Evolutionary conservation across 2,329 filamentous ascomycete species (phyloP).

Genomic region (Colletotrichum costaricense): DNA sequence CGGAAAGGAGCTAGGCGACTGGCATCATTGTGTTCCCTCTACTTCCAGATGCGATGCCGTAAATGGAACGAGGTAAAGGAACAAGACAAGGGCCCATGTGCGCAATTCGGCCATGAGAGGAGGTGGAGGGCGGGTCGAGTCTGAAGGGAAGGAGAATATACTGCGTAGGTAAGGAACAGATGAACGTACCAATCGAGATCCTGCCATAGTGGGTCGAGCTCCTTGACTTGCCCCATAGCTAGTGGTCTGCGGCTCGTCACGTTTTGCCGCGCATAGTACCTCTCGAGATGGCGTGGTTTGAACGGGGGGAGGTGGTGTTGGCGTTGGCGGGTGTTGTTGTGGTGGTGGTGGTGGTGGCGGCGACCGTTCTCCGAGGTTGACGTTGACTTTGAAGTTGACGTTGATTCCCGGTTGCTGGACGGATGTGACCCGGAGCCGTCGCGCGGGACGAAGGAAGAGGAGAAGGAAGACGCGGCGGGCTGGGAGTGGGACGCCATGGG

Average conservation of each 20-base stretch:
- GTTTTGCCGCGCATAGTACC: constrained; percentile 40
- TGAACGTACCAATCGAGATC: constrained; percentile 77
- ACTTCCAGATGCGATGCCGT: neutral
- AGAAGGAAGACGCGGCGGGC: constrained; percentile 13
- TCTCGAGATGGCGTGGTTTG: constrained; percentile 37
- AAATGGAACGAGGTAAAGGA: neutral
- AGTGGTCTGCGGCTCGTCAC: constrained; percentile 42
- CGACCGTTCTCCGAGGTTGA: constrained; percentile 31
- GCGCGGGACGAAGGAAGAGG: constrained; percentile 7
- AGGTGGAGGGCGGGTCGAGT: constrained; percentile 10
- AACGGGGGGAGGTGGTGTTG: constrained; percentile 34
- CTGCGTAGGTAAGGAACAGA: neutral
- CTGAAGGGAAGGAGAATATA: neutral
- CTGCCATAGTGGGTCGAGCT: constrained; percentile 76
- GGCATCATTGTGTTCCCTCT: neutral
- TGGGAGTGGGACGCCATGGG: constrained; percentile 30
- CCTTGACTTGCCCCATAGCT: constrained; percentile 51
- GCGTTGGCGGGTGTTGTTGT: too few species aligned
- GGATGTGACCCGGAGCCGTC: constrained; percentile 16
- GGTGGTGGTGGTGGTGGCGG: neutral
- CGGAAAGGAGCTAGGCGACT: neutral
- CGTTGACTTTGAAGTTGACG: constrained; percentile 20
- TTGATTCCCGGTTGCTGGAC: constrained; percentile 24
- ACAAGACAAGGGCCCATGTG: neutral
- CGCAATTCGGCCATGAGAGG: neutral